phyloP scores from a whole-genome alignment of 495 filamentous ascomycete genomes.

The Hypoxylon cercidicola region DNA sequence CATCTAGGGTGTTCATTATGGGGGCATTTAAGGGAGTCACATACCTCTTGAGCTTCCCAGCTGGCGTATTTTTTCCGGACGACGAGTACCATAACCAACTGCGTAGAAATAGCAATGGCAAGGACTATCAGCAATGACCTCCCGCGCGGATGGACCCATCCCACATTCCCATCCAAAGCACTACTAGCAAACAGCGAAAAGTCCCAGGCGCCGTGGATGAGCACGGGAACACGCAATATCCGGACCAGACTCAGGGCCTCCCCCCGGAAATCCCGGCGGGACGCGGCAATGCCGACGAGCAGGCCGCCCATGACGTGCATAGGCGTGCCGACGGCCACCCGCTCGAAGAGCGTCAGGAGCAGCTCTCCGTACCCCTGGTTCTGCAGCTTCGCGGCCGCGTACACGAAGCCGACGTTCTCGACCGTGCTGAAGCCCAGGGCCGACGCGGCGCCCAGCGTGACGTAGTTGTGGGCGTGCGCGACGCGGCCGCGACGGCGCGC shows the following conservation, averaged over 20 bases:
- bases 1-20: too few species aligned
- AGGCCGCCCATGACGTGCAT: slow-evolving; percentile 32
- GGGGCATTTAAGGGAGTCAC: too few species aligned
- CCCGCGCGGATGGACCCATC: slow-evolving; percentile 41
- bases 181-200: slow-evolving; percentile 32
- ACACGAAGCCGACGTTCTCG: slow-evolving; percentile 38
- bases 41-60: slow-evolving; percentile 5
- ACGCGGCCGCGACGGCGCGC: slow-evolving; percentile 23
- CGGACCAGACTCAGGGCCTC: slow-evolving; percentile 33
- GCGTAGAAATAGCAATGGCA: neutral
- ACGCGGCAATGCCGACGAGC: slow-evolving; percentile 36
- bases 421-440: slow-evolving; percentile 39
- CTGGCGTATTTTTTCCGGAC: slow-evolving; percentile 4
- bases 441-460: slow-evolving; percentile 32
- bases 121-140: slow-evolving; percentile 5
- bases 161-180: slow-evolving; percentile 43
- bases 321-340: slow-evolving; percentile 28
- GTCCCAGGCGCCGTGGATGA: slow-evolving; percentile 37
- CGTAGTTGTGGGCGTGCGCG: slow-evolving; percentile 29
- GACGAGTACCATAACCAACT: neutral
- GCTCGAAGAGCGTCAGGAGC: slow-evolving; percentile 25
- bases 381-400: slow-evolving; percentile 20
- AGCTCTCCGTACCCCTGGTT: slow-evolving; percentile 14
- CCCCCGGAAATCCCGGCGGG: slow-evolving; percentile 38
- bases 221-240: slow-evolving; percentile 27